phyloP scores from a whole-genome alignment of 345 rosid species.

The Eucalyptus regnans region DNA sequence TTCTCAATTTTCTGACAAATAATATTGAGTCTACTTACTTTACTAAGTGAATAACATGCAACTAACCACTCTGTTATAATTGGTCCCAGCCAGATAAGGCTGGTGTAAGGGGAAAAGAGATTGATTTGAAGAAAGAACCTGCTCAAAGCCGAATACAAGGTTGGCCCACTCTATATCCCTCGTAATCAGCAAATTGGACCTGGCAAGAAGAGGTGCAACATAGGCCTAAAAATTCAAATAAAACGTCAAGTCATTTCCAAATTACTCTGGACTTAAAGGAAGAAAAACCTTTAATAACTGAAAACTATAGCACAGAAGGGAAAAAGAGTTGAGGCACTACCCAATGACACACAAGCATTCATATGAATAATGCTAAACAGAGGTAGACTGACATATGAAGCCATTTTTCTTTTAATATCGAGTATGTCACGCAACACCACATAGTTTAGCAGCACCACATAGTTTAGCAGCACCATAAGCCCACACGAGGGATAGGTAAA shows the following conservation, averaged over 20 bases:
- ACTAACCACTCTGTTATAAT: background rate
- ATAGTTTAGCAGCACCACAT: background rate
- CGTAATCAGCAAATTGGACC: conserved; percentile 89
- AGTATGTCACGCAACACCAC: background rate
- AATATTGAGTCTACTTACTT: background rate
- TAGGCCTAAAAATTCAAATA: conserved; percentile 23
- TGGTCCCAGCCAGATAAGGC: background rate
- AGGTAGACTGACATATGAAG: background rate
- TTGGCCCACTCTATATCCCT: conserved; percentile 98
- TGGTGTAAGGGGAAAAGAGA: background rate
- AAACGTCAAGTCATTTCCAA: background rate
- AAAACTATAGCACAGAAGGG: background rate
- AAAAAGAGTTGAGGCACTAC: background rate
- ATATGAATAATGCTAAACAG: background rate
- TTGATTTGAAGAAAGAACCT: conserved; percentile 25
- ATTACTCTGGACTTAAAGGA: background rate
- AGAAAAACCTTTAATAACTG: background rate
- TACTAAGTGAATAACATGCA: background rate
- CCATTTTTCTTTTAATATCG: background rate
- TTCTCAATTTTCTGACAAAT: background rate
- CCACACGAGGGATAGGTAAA: background rate
- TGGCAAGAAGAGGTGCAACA: conserved; percentile 81
- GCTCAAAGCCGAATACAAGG: conserved; percentile 92
- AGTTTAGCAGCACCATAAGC: background rate
- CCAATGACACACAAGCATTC: background rate